Base-by-base conservation (phyloP, 1,284 basidiomycete species). In the Boletellus dicymbophilus region DNA sequence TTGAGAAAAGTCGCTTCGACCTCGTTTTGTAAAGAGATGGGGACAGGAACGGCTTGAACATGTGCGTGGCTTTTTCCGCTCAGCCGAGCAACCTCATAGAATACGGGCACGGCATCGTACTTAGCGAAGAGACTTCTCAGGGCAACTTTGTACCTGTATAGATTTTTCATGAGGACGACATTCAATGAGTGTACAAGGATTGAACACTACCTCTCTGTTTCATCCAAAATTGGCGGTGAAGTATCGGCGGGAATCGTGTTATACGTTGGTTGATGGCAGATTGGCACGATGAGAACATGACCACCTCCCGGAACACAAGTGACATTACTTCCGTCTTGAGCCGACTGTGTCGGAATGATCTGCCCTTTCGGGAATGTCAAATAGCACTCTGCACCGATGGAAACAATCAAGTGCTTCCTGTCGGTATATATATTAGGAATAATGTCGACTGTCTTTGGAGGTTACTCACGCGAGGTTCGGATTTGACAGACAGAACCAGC, bases 401-500 rank as follows among this genome's bases (percentile, higher is more conserved):
- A 87, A 23, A 94, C 90, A 54, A 98, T 95, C 50, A 98, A 83
- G 60, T 98, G 93, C 72, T 98, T 98, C 44, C 91, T 94, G 58
- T 44, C 27, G 9, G 33, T 49, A 27, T 10, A 26, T 49, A 27
- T 10, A 26, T 65, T 48, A 47, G 55, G 28, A 41, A 46, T 16
- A 31, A 44, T 18, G 12, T 26, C 27, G n/a, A 10, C 12, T n/a
- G 26, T 44, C 30, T 7, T 27, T 28, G 13, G 71, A 15, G 4
- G n/a, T n/a, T 30, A 53, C 85, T 55, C 65, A 90, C 88, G 89
- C 85, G 27, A 95, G 77, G 59, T 84, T 88, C 2, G 95, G 95
- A 65, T 97, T 97, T 42, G 92, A 95, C 48, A 98, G 66, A 67
- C 95, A 98, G 75, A 97, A 97, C 94, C 95, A 97, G 69, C 95